Conservation (phyloP, 306 rosid genomes). For the Potentilla sterilis region DNA sequence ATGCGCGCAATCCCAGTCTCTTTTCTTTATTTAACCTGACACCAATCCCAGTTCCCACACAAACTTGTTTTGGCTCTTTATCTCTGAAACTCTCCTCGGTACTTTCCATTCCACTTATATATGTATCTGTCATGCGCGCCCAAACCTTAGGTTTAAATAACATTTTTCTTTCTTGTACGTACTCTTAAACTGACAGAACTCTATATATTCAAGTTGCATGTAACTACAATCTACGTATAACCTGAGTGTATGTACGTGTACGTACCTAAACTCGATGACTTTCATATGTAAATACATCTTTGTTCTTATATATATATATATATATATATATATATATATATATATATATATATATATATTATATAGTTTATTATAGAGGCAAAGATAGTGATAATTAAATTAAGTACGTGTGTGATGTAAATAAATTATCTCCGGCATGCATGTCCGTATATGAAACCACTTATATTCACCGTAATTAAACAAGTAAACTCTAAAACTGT, state of each 20-base stretch:
- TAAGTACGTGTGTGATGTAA: too few species aligned
- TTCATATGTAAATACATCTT: too few species aligned
- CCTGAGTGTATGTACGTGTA: background rate
- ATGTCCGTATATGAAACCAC: too few species aligned
- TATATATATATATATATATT: too few species aligned
- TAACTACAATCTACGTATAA: background rate
- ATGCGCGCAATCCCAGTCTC: constrained; percentile 48
- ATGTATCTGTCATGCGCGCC: background rate
- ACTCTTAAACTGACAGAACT: background rate
- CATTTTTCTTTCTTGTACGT: background rate
- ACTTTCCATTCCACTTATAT: background rate
- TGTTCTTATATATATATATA: too few species aligned
- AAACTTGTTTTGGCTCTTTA: background rate
- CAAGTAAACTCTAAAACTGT: too few species aligned
- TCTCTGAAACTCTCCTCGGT: constrained; percentile 18
- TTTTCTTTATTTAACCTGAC: constrained; percentile 27
- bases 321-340: too few species aligned
- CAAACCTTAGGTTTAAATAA: background rate
- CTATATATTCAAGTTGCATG: background rate
- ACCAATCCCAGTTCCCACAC: constrained; percentile 10
- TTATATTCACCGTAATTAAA: too few species aligned
- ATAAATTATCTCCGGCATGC: too few species aligned
- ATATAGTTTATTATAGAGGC: too few species aligned
- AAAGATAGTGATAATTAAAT: too few species aligned
- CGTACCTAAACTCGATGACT: too few species aligned